Conservation (phyloP, 148 eudicot genomes). For the Rhododendron griersonianum region DNA sequence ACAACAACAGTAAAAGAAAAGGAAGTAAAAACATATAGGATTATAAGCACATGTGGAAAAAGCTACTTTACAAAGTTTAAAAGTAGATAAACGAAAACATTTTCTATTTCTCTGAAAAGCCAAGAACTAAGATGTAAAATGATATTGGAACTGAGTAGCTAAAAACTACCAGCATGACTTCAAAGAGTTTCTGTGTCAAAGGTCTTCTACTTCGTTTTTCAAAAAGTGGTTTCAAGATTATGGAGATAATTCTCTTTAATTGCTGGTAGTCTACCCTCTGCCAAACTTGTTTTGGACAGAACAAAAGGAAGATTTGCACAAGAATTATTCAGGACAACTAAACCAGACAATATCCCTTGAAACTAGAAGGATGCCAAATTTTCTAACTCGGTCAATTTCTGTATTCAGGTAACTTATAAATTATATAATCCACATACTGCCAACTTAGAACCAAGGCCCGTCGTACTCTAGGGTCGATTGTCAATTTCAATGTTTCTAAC, state of each 20-base stretch:
- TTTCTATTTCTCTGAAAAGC: not conserved
- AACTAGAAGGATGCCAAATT: not conserved
- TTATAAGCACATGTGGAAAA: not conserved
- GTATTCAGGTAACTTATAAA: not conserved
- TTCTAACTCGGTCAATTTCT: not conserved
- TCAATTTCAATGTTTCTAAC: not conserved
- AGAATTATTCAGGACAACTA: not conserved
- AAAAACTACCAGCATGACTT: not conserved
- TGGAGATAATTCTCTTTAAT: not conserved
- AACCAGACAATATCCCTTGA: not conserved
- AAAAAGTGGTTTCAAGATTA: not conserved
- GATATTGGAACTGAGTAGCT: not conserved
- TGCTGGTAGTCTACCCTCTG: not conserved
- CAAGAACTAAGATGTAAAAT: not conserved
- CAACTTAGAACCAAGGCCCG: not conserved
- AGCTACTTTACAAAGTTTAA: not conserved
- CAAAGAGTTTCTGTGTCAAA: not conserved
- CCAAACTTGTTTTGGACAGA: not conserved
- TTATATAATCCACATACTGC: not conserved
- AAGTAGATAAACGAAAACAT: not conserved
- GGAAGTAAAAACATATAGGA: not conserved
- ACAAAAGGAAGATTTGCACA: not conserved
- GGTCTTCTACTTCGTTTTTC: not conserved
- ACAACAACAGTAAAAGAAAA: not conserved
- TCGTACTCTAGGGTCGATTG: not conserved